A percentile compares a stretch with the other conserved stretches of the same genome.
phyloP scores from a whole-genome alignment of 352 stramenopile species.

The Pythium coloratum region DNA sequence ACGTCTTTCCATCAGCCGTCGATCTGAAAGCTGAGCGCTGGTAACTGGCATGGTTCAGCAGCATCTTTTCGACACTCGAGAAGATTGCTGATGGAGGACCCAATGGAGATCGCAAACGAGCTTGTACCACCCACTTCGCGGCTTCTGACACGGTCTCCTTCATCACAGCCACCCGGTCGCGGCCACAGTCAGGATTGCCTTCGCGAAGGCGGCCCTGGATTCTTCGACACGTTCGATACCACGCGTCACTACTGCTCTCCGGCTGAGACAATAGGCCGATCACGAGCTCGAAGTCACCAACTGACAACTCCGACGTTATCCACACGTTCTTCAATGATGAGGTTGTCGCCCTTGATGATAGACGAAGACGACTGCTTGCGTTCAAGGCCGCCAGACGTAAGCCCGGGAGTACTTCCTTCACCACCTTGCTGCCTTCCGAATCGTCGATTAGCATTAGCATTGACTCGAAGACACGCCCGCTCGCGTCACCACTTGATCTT shows the following conservation, averaged over 20 bases:
- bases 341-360: neutral
- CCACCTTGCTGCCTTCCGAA: neutral
- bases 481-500: neutral
- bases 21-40: conserved; percentile 20
- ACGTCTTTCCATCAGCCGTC: neutral
- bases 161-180: conserved; percentile 11
- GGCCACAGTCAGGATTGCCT: neutral
- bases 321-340: conserved; percentile 13
- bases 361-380: neutral
- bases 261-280: conserved; percentile 21
- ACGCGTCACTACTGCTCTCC: conserved; percentile 15
- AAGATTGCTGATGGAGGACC: conserved; percentile 76
- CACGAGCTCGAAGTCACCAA: conserved; percentile 28
- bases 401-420: neutral
- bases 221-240: conserved; percentile 19
- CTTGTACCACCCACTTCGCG: conserved; percentile 69
- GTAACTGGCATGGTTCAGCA: conserved; percentile 34
- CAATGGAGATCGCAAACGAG: conserved; percentile 73
- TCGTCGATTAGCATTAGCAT: neutral
- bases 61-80: conserved; percentile 65
- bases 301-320: conserved; percentile 14
- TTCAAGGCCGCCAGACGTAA: neutral
- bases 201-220: conserved; percentile 18
- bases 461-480: neutral
- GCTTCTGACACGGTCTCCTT: conserved; percentile 40